Base-by-base conservation (phyloP, 2,329 filamentous ascomycete genomes). In the Colletotrichum sojae region DNA sequence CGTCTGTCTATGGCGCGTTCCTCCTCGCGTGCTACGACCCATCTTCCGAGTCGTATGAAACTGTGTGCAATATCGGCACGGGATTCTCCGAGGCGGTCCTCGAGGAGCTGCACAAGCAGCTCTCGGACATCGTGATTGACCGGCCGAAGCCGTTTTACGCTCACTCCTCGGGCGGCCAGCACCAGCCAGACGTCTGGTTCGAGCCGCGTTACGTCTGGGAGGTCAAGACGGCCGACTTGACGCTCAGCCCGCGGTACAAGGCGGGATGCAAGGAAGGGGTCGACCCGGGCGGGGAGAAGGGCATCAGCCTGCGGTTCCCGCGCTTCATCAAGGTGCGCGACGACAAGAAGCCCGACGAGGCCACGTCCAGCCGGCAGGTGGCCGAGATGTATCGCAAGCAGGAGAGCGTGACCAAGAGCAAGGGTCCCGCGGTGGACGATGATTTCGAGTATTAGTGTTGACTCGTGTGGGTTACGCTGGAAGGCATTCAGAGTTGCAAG, bases 131-230 rank as follows among this genome's bases (percentile, higher is more conserved):
- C 57, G 90, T 92, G 73, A 99, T 99, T 74, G 94, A 97, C 77
- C 90, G 91, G 1, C 89, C 95, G 1, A 99, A 99, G 77, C 96
- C 96, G 0, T 99, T 97, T 80, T 99, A 98, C 81, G 87, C 90
- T 1, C 96, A 99, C 80, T 94, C 92, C 4, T 83, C 87, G 0
- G 94, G 93, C 58, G 90, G 90, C 57, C 95, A 97, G 81, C 94
- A 98, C 78, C 96, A 99, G 79, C 96, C 96, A 1, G 96, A 99
- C 79, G 94, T 99, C 45, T 99, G 96, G 96, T 96, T 99, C 78
- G 96, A 99, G 85, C 94, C 96, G 15, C 90, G 91, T 49, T 91
- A 92, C 75, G 96, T 99, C 1, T 99, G 96, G 96, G 96, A 99
- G 82, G 95, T 99, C 74, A 97, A 95, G 84, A 97, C 95, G 13